Evolutionary conservation across 1,284 basidiomycete species (phyloP).

Genomic region (Fereydounia khargensis): DNA sequence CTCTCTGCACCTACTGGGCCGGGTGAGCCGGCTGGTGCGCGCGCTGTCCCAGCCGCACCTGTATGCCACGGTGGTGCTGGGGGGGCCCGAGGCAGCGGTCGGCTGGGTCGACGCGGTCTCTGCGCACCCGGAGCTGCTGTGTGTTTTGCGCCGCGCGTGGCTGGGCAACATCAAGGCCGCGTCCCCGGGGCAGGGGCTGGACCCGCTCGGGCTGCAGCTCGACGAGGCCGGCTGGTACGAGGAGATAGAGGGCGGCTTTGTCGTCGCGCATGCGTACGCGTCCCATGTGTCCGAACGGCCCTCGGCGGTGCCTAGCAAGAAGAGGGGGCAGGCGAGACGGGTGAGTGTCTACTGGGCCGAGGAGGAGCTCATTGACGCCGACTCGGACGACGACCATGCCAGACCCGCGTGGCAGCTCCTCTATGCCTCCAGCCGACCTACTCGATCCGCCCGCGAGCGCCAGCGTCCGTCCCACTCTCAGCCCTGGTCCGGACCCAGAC

Average conservation of each 20-base stretch:
- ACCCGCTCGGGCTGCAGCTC: conserved; percentile 8
- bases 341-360: conserved; percentile 34
- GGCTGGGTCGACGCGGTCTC: neutral
- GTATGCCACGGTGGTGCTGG: neutral
- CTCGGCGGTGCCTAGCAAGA: neutral
- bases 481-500: neutral
- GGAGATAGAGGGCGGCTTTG: conserved; percentile 21
- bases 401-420: conserved; percentile 27
- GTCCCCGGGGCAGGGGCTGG: neutral
- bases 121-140: neutral
- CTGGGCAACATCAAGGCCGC: conserved; percentile 13
- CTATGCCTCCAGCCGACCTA: conserved; percentile 5
- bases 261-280: conserved; percentile 28
- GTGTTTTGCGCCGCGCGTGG: conserved; percentile 11
- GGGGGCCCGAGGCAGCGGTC: neutral
- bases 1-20: too few species aligned
- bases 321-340: neutral
- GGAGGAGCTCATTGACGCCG: conserved; percentile 27
- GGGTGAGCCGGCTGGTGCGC: too few species aligned
- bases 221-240: conserved; percentile 25
- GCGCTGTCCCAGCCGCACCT: too few species aligned
- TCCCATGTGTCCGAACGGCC: neutral
- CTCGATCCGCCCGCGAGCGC: neutral
- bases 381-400: conserved; percentile 9
- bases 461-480: neutral